Conservation (phyloP, 1,139 yeast genomes). For the Sugiyamaella japonica region DNA sequence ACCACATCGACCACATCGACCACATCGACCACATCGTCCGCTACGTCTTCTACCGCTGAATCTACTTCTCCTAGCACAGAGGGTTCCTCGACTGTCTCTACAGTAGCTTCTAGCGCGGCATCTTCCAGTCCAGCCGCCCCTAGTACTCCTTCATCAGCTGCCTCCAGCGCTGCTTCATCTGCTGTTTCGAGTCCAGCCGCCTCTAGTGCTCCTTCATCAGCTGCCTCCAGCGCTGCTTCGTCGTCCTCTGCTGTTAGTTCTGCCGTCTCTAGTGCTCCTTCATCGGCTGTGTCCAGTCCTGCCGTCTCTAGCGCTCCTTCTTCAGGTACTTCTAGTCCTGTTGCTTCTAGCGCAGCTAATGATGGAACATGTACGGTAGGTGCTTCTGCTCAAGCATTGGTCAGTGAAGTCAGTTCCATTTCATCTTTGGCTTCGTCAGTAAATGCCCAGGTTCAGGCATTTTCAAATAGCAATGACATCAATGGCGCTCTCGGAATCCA, state of each 20-base stretch:
- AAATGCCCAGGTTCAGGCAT: background rate
- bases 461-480: background rate
- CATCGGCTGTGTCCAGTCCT: background rate
- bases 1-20: background rate
- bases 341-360: background rate
- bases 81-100: background rate
- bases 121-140: slow-evolving; percentile 3
- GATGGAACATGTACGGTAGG: slow-evolving; percentile 2
- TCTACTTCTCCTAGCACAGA: background rate
- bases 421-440: slow-evolving; percentile 1
- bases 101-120: background rate
- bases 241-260: background rate
- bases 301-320: background rate
- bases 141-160: background rate
- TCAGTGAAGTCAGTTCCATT: background rate
- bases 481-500: slow-evolving; percentile 10
- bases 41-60: background rate
- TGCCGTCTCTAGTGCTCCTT: background rate
- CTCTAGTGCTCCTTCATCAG: background rate
- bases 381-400: background rate
- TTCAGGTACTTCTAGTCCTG: slow-evolving; percentile 13
- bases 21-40: background rate
- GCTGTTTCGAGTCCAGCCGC: background rate
- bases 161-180: background rate
- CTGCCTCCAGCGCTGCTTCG: background rate